Evolutionary conservation across 371 early-diverging fungal genomes (phyloP), one percentile per base, ranked within the genome.

Genomic region (Mortierella sp.): DNA sequence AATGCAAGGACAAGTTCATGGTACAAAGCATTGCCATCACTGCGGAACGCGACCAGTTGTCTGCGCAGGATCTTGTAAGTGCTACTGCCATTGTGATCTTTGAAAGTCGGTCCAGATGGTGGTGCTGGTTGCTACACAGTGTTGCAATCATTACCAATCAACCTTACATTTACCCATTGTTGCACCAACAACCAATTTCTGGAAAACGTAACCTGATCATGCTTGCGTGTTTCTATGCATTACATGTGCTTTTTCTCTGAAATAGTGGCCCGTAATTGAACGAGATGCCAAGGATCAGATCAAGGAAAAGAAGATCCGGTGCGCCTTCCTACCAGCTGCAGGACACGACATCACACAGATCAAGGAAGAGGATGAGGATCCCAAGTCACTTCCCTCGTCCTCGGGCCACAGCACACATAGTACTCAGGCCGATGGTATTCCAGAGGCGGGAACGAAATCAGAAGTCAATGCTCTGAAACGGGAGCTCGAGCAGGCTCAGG

Each of bases 1-100:
- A 92, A 77, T 93, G 94, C 83, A 94, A 92, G 65, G 98, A 98
- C 85, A 97, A 97, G 82, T 98, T 98, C 74, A 80, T 96, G 55
- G 91, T 98, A 37, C 96, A 96, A 81, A 91, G 90, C 41, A 86
- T 96, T 44, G 81, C 83, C 56, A 88, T 95, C 49, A 83, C 88
- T 17, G 81, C 86, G 17, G 80, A 81, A 21, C 79, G 78, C 25
- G 80, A 82, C 48, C 72, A 71, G 8, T 54, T 79, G 49, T 65
- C 81, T 49, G 57, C 79, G 21, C 40, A 76, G 27, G 81, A 81
- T 19, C 49, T 88, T 82, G 88, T 87, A 82, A 61, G 63, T 25
- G 9, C 14, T 47, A 3, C 22, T 47, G 14, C 4, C 12, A 12
- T 22, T 19, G 6, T 47, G 12, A 47, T 24, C 10, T 10, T 24